Conservation (phyloP, 371 early-diverging fungal species). For the Mortierella sp. region DNA sequence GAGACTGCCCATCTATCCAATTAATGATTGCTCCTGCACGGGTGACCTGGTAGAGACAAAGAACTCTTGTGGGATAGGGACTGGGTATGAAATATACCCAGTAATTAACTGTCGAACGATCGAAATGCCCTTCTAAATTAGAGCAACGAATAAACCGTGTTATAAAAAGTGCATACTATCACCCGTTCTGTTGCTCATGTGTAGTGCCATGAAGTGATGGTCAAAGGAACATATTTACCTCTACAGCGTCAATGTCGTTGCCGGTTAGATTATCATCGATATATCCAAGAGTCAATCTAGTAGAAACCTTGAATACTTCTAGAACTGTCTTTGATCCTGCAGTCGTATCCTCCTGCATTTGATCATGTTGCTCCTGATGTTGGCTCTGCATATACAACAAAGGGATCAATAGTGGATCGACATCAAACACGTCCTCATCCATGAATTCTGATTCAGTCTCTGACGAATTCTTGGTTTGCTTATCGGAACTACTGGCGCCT, state of each 20-base stretch:
- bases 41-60: slow-evolving; percentile 17
- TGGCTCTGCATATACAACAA: slow-evolving; percentile 31
- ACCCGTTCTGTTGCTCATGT: no score
- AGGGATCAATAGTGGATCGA: slow-evolving; percentile 50
- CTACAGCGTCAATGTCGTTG: slow-evolving; percentile 6
- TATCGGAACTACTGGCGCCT: not conserved
- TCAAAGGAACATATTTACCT: slow-evolving; percentile 18
- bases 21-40: not conserved
- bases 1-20: no score
- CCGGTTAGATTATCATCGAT: slow-evolving; percentile 25
- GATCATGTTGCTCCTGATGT: not conserved
- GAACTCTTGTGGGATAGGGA: slow-evolving; percentile 44
- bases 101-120: slow-evolving; percentile 26
- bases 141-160: not conserved
- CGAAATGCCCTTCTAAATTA: slow-evolving; percentile 22
- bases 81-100: slow-evolving; percentile 24
- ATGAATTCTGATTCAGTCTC: not conserved
- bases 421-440: slow-evolving; percentile 40
- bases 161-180: not conserved
- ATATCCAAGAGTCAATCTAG: slow-evolving; percentile 19
- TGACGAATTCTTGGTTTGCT: not conserved
- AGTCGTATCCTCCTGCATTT: not conserved
- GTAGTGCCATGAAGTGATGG: not conserved
- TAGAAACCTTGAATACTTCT: slow-evolving; percentile 35
- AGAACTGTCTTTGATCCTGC: slow-evolving; percentile 9